These are phyloP conservation scores for Drechslera avenae DNA, from an alignment of 2,329 filamentous ascomycete species.

Conservation along the genomic window DNA sequence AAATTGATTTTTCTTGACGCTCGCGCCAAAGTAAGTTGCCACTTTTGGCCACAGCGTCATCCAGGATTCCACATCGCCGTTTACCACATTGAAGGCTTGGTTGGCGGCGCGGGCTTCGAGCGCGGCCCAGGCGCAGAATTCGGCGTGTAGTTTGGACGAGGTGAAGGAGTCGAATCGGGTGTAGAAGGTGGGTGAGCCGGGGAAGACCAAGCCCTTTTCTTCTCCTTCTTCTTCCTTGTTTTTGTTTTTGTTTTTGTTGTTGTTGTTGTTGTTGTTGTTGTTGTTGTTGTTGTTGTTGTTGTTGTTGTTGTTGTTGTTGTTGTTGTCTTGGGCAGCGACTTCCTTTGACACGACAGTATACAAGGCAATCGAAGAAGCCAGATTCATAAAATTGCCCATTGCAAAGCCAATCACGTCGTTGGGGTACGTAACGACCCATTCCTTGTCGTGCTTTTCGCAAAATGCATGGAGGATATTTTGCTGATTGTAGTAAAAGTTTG, in stretches of 20 bases:
- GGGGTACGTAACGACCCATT: conserved; percentile 53
- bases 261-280: too few species aligned
- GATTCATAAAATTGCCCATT: conserved; percentile 47
- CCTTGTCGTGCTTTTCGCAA: conserved; percentile 38
- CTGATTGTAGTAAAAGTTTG: conserved; percentile 61
- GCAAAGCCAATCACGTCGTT: conserved; percentile 55
- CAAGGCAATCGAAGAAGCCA: conserved; percentile 35
- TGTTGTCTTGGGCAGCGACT: conserved; percentile 8
- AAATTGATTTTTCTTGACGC: conserved; percentile 39
- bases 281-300: conserved; percentile 9
- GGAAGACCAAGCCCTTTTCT: too few species aligned
- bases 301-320: too few species aligned
- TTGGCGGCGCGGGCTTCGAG: conserved; percentile 43
- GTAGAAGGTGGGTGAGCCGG: conserved; percentile 38
- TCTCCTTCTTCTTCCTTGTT: too few species aligned
- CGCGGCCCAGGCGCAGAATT: conserved; percentile 43
- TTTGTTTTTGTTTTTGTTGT: conserved; percentile 13
- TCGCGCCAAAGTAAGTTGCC: conserved; percentile 44
- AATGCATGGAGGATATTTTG: conserved; percentile 50
- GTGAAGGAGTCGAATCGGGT: conserved; percentile 40
- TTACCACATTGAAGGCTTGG: conserved; percentile 52
- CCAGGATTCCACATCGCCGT: conserved; percentile 52
- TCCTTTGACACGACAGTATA: conserved; percentile 39
- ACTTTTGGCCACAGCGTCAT: conserved; percentile 52
- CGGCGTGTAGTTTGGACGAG: conserved; percentile 27